Conservation (phyloP, 495 filamentous ascomycete species). For the Neurospora sp. region DNA sequence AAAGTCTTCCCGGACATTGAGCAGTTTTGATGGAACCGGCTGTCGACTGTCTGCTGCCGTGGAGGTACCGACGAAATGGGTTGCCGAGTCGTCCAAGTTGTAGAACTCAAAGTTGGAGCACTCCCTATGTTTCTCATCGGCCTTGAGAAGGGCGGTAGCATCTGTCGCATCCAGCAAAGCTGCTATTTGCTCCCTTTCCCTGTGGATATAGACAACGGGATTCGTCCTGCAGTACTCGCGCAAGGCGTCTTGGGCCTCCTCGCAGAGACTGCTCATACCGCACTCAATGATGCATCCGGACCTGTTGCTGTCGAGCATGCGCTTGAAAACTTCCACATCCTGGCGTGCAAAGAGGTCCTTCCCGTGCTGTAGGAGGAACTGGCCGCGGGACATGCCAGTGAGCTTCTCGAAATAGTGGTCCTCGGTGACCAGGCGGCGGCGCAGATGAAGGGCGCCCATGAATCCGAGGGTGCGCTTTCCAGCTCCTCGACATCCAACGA, state of each 20-base stretch:
- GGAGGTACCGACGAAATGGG: constrained; percentile 10
- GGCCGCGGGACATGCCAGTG: constrained; percentile 51
- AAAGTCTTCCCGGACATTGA: constrained; percentile 65
- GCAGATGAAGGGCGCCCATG: constrained; percentile 63
- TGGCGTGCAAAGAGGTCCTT: constrained; percentile 50
- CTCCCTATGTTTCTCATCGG: constrained; percentile 43
- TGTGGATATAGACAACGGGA: constrained; percentile 64
- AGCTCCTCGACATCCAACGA: constrained; percentile 65
- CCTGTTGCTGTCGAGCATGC: constrained; percentile 55
- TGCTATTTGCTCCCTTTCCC: constrained; percentile 57
- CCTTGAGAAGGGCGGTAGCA: constrained; percentile 43
- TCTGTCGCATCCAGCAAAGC: constrained; percentile 52
- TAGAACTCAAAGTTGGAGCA: constrained; percentile 77
- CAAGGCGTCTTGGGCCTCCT: constrained; percentile 48
- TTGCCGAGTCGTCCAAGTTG: constrained; percentile 48
- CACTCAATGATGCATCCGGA: constrained; percentile 64
- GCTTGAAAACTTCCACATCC: constrained; percentile 52
- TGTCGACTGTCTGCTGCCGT: constrained; percentile 25
- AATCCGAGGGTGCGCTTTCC: constrained; percentile 71
- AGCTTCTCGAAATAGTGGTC: constrained; percentile 61
- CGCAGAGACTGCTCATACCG: constrained; percentile 44
- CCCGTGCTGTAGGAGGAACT: constrained; percentile 52
- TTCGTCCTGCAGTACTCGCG: constrained; percentile 50
- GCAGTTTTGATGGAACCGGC: constrained; percentile 46
- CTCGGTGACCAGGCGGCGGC: constrained; percentile 59